Evolutionary conservation across 768 basidiomycete genomes (phyloP).

Genomic region (Tylopilus plumbeoviolaceoides): DNA sequence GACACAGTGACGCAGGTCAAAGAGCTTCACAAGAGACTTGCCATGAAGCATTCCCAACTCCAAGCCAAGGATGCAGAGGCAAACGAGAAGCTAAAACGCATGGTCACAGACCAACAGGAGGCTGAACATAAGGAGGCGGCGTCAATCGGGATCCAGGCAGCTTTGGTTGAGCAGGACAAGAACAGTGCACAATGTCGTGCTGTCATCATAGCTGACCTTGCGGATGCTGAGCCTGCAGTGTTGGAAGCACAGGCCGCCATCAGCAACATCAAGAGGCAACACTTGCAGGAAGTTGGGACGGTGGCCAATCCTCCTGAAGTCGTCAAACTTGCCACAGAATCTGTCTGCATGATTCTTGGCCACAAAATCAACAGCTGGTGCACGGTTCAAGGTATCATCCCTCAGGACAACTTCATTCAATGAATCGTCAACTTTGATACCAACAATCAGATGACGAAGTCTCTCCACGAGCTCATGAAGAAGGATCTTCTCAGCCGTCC

Average conservation of each 20-base stretch:
- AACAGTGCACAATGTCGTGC: conserved; percentile 83
- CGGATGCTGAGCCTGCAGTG: conserved; percentile 97
- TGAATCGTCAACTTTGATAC: conserved; percentile 97
- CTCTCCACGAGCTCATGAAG: conserved; percentile 86
- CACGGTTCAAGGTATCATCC: conserved; percentile 91
- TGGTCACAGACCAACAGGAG: conserved; percentile 98
- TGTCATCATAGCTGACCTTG: conserved; percentile 91
- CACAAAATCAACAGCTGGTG: conserved; percentile 98
- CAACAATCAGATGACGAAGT: conserved; percentile 81
- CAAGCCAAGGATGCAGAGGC: conserved; percentile 93
- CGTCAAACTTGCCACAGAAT: conserved; percentile 98
- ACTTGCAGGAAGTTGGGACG: conserved; percentile 92
- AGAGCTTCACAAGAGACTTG: conserved; percentile 90
- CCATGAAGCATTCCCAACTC: conserved; percentile 88
- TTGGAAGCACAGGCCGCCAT: conserved; percentile 94
- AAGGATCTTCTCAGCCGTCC: conserved; percentile 88
- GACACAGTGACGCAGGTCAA: conserved; percentile 97
- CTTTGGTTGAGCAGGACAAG: conserved; percentile 86
- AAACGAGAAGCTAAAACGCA: conserved; percentile 94
- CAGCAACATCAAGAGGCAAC: conserved; percentile 92
- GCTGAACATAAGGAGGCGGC: conserved; percentile 97
- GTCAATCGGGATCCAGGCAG: conserved; percentile 93
- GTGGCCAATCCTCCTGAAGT: conserved; percentile 99
- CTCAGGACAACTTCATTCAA: conserved; percentile 94
- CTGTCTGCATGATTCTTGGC: conserved; percentile 92